phyloP scores from a whole-genome alignment of 768 basidiomycete genomes.

The Phallus indusiatus region DNA sequence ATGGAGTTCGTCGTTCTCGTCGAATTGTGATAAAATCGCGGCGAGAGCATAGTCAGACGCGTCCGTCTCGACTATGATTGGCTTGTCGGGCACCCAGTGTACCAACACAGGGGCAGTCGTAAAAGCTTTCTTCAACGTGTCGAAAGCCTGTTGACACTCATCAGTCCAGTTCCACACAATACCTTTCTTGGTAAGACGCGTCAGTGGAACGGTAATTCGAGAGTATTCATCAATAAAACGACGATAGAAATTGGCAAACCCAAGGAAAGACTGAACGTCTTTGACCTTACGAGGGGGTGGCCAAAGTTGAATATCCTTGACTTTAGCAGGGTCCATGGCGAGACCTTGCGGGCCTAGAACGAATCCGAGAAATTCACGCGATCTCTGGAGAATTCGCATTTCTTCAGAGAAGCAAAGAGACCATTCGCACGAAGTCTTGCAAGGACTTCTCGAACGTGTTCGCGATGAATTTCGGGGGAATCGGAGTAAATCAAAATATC shows the following conservation, averaged over 20 bases:
- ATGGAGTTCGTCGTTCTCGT: background rate
- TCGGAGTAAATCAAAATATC: conserved; percentile 36
- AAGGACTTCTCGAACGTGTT: conserved; percentile 24
- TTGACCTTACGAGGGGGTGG: conserved; percentile 17
- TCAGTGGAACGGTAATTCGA: conserved; percentile 23
- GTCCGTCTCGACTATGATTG: background rate
- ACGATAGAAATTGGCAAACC: conserved; percentile 26
- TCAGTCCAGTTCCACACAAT: conserved; percentile 20
- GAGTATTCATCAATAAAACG: conserved; percentile 26
- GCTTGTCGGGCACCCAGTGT: background rate
- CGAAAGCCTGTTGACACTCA: conserved; percentile 19
- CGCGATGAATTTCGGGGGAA: background rate
- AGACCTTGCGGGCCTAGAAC: conserved; percentile 5
- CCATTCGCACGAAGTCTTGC: conserved; percentile 22
- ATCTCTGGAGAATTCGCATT: conserved; percentile 29
- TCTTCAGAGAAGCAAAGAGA: conserved; percentile 25
- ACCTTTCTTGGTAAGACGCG: conserved; percentile 19
- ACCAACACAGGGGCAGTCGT: conserved; percentile 16
- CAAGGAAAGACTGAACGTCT: conserved; percentile 35
- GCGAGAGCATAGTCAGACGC: background rate
- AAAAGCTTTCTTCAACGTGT: conserved; percentile 21
- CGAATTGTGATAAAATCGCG: background rate
- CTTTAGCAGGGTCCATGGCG: conserved; percentile 13
- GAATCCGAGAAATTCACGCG: conserved; percentile 29
- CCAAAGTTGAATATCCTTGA: conserved; percentile 20